Base-by-base conservation (phyloP, 2,329 filamentous ascomycete genomes). In the Aspergillus bombycis region DNA sequence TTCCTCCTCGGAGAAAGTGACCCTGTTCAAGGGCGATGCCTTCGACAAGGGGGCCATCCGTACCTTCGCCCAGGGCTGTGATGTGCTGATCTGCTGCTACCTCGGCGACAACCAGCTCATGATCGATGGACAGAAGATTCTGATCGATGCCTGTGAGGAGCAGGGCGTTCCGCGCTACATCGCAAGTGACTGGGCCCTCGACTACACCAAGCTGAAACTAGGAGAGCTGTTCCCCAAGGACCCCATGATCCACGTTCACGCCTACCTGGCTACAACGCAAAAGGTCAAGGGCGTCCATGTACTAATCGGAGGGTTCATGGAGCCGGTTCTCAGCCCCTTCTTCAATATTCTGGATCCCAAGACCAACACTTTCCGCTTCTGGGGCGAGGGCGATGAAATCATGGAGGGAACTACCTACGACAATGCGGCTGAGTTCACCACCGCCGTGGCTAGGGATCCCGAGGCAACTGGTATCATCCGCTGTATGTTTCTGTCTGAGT, bases 61-160 rank as follows among this genome's bases (percentile, higher is more conserved):
- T 2, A 23, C 66, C 8, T 77, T 78, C 62, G 71, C 71, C 16
- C 30, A 65, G 5, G 74, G 74, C 16, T 73, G 71, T 65, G 72
- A 80, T 54, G 74, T 80, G 0, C 70, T 78, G 30, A 71, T 82
- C 23, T 81, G 79, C 70, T 75, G 72, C 62, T 82, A 82, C 62
- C 71, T 80, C 0, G 79, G 79, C 28, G 71, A 76, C 59, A 60
- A 75, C 19, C 65, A 72, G 12, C 64, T 81, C 50, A 82, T 81
- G 81, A 60, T 76, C 3, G 72, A 78, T 1, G 79, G 79, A 0
- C 80, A 82, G 63, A 81, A 80, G 60, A 53, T 69, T 0, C 72
- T 82, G 8, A 77, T 82, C 43, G 79, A 82, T 63, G 74, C 76
- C 2, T 80, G 78, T 59, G 75, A 75, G 2, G 70, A 62, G 3